A percentile compares a stretch with the other conserved stretches of the same genome.
Conservation (phyloP, 2,329 filamentous ascomycete species). For the Tolypocladium pustulatum region DNA sequence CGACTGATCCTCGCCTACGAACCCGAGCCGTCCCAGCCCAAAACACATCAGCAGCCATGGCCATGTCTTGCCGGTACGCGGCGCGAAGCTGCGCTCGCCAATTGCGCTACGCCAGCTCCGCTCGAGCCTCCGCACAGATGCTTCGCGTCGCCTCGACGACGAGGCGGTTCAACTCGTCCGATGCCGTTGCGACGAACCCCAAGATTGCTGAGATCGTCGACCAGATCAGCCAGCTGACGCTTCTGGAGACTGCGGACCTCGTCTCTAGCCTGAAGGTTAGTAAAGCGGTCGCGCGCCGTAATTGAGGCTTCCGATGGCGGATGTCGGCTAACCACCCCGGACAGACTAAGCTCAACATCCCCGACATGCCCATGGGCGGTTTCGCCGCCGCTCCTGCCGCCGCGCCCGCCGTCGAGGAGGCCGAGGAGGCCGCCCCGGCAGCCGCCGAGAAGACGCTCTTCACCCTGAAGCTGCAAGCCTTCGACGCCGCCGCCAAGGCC, state of each 20-base stretch:
- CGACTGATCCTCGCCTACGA: slow-evolving; percentile 1
- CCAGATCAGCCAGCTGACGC: slow-evolving; percentile 95
- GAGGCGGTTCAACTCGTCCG: slow-evolving; percentile 83
- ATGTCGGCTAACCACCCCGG: not conserved
- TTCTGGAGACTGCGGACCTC: slow-evolving; percentile 93
- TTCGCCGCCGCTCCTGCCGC: slow-evolving; percentile 64
- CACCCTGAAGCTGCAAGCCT: slow-evolving; percentile 85
- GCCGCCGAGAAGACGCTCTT: slow-evolving; percentile 96
- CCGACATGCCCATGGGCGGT: slow-evolving; percentile 88
- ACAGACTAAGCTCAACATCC: slow-evolving; percentile 90
- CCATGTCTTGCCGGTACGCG: slow-evolving; percentile 51
- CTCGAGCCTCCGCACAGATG: slow-evolving; percentile 37
- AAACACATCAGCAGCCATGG: slow-evolving; percentile 36
- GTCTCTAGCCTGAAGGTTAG: slow-evolving; percentile 88
- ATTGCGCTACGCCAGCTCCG: slow-evolving; percentile 37
- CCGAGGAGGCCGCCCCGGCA: slow-evolving; percentile 77
- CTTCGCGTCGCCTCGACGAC: slow-evolving; percentile 34
- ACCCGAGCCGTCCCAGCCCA: slow-evolving; percentile 8
- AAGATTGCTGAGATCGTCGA: slow-evolving; percentile 95
- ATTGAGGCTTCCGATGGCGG: not conserved
- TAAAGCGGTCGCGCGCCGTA: slow-evolving; percentile 6
- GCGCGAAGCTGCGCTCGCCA: slow-evolving; percentile 55
- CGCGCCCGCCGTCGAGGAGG: slow-evolving; percentile 62
- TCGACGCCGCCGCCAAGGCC: slow-evolving; percentile 82
- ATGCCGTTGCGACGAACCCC: slow-evolving; percentile 60